Percentiles rank a stretch among this genome's conserved stretches.
Evolutionary conservation across 192 early-diverging fungal genomes (phyloP).

Genomic region (Kickxella alabastrina): DNA sequence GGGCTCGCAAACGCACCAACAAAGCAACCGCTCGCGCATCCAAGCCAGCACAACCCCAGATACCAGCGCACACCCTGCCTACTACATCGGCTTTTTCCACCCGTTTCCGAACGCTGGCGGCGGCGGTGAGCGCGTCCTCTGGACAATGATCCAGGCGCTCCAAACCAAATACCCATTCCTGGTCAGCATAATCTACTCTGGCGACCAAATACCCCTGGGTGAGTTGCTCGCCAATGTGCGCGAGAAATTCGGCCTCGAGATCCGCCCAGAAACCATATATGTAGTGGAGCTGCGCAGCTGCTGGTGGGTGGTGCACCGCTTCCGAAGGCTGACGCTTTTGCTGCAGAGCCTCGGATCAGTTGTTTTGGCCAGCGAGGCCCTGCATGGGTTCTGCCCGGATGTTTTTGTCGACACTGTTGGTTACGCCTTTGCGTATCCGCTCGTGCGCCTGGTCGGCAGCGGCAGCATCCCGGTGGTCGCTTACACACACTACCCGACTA

Average conservation of each 20-base stretch:
- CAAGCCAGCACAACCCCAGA: slow-evolving; percentile 16
- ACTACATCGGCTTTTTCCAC: slow-evolving; percentile 84
- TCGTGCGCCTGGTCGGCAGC: slow-evolving; percentile 55
- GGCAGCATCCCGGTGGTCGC: slow-evolving; percentile 61
- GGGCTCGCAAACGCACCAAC: slow-evolving; percentile 30
- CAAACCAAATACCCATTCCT: slow-evolving; percentile 66
- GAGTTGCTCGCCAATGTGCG: slow-evolving; percentile 53
- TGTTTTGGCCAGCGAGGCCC: slow-evolving; percentile 69
- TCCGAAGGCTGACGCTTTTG: slow-evolving; percentile 77
- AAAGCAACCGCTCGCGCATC: not conserved
- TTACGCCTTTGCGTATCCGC: slow-evolving; percentile 89
- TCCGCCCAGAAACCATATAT: slow-evolving; percentile 54
- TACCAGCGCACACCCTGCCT: slow-evolving; percentile 33
- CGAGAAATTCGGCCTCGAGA: slow-evolving; percentile 65
- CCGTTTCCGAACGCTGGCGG: slow-evolving; percentile 91
- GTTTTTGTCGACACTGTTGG: slow-evolving; percentile 92
- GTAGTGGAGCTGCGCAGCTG: slow-evolving; percentile 66
- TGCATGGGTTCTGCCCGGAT: slow-evolving; percentile 66
- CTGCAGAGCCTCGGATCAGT: slow-evolving; percentile 83
- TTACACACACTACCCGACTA: slow-evolving; percentile 96
- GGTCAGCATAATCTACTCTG: slow-evolving; percentile 77
- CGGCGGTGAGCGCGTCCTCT: slow-evolving; percentile 95
- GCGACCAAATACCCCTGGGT: slow-evolving; percentile 57
- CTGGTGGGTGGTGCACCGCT: slow-evolving; percentile 66
- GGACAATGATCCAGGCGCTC: slow-evolving; percentile 81